Percentiles rank a stretch among this genome's conserved stretches.
phyloP scores from a whole-genome alignment of 352 stramenopile species.

The Phytophthora nicotianae region DNA sequence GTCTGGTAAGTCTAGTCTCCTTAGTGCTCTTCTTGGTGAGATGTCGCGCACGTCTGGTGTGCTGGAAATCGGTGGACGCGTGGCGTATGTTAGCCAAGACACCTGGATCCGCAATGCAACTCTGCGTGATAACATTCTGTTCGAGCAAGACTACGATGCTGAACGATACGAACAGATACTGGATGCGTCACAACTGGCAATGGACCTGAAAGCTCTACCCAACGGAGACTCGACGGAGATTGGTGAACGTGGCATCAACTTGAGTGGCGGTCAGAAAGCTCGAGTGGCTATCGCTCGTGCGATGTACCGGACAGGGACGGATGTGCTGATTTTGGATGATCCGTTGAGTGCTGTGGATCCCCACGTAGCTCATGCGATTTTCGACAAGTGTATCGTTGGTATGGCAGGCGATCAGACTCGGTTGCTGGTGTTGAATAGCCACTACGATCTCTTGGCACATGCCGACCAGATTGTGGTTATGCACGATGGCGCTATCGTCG shows the following conservation, averaged over 20 bases:
- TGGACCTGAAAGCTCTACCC: constrained; percentile 51
- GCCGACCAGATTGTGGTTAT: constrained; percentile 69
- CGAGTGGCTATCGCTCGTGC: constrained; percentile 89
- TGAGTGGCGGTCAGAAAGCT: constrained; percentile 15
- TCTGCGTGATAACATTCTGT: constrained; percentile 92
- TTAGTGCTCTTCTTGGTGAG: constrained; percentile 54
- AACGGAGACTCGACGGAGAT: constrained; percentile 37
- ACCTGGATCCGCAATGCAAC: constrained; percentile 93
- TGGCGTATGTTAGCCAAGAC: constrained; percentile 89
- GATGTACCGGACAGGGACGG: constrained; percentile 86
- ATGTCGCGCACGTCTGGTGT: constrained; percentile 36
- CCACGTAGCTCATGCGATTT: constrained; percentile 94
- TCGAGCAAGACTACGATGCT: constrained; percentile 42
- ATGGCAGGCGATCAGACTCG: constrained; percentile 71
- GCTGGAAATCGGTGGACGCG: constrained; percentile 28
- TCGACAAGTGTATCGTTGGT: constrained; percentile 83
- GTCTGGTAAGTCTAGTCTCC: constrained; percentile 54
- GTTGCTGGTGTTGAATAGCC: constrained; percentile 92
- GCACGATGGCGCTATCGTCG: constrained; percentile 69
- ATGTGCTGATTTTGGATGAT: constrained; percentile 95
- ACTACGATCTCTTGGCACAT: constrained; percentile 87
- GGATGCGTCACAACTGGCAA: constrained; percentile 36
- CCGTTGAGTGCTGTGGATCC: constrained; percentile 93
- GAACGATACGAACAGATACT: constrained; percentile 45
- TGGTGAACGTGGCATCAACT: background rate